Evolutionary conservation across 148 eudicot species (phyloP).

Genomic region (Heliosperma pusillum): DNA sequence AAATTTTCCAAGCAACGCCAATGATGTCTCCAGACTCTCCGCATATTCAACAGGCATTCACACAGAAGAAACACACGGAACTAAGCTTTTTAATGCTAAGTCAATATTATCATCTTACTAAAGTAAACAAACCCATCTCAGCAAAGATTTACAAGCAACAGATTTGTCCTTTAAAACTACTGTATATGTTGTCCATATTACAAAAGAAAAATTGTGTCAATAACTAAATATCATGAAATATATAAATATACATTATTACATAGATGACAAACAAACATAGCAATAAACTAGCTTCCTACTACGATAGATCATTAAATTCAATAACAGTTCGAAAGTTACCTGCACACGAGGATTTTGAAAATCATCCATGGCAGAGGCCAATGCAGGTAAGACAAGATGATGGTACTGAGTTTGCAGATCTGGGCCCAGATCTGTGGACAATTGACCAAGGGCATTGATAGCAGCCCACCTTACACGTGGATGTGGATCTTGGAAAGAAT

Average conservation of each 20-base stretch:
- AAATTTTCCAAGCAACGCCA: background rate
- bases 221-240: too few relatives aligned
- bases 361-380: slow-evolving; percentile 92
- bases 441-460: slow-evolving; percentile 92
- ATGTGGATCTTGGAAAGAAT: slow-evolving; percentile 83
- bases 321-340: slow-evolving; percentile 35
- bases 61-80: background rate
- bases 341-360: slow-evolving; percentile 95
- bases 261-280: background rate
- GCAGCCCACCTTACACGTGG: slow-evolving; percentile 99
- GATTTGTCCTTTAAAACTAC: too few relatives aligned
- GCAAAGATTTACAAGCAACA: too few relatives aligned
- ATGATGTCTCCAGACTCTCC: background rate
- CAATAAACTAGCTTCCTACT: background rate
- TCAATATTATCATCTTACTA: too few relatives aligned
- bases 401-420: slow-evolving; percentile 91
- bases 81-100: too few relatives aligned
- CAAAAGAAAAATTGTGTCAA: too few relatives aligned
- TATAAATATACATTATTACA: background rate
- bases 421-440: slow-evolving; percentile 93
- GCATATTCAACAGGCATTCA: background rate
- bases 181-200: too few relatives aligned
- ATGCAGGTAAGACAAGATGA: slow-evolving; percentile 70
- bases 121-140: too few relatives aligned
- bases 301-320: background rate